Conservation (phyloP, 208 protist genomes). For the Crithidia expoeki region DNA sequence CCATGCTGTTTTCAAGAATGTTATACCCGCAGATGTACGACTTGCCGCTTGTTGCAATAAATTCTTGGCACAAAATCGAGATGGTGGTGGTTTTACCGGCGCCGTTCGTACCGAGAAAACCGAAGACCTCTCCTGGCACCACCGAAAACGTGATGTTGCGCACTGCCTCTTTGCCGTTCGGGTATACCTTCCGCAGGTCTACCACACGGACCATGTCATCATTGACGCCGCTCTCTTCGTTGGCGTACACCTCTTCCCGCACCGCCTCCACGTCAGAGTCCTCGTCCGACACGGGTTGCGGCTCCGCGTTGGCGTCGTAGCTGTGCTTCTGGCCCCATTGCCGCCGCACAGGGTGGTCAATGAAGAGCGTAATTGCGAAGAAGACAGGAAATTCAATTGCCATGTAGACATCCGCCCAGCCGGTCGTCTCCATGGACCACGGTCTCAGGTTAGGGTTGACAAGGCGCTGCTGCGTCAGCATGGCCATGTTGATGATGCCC, state of each 20-base stretch:
- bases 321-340: slow-evolving; percentile 36
- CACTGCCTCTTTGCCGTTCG: slow-evolving; percentile 72
- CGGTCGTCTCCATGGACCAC: slow-evolving; percentile 43
- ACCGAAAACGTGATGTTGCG: slow-evolving; percentile 76
- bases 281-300: slow-evolving; percentile 38
- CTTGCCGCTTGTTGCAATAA: slow-evolving; percentile 65
- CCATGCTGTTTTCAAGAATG: slow-evolving; percentile 34
- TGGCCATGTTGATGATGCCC: slow-evolving; percentile 58
- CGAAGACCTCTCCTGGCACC: slow-evolving; percentile 76
- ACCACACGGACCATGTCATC: slow-evolving; percentile 59
- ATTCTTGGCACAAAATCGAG: slow-evolving; percentile 79
- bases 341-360: slow-evolving; percentile 54
- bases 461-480: slow-evolving; percentile 31
- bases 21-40: slow-evolving; percentile 50
- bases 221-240: slow-evolving; percentile 10
- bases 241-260: slow-evolving; percentile 26
- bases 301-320: slow-evolving; percentile 38
- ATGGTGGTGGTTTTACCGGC: slow-evolving; percentile 89
- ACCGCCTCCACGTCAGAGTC: slow-evolving; percentile 51
- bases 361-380: slow-evolving; percentile 38
- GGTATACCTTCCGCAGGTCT: slow-evolving; percentile 68
- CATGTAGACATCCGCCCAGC: slow-evolving; percentile 57
- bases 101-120: slow-evolving; percentile 89
- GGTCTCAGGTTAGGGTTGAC: slow-evolving; percentile 10
- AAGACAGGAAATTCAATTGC: slow-evolving; percentile 52